Base-by-base conservation (phyloP, 2,329 filamentous ascomycete species). In the Trichoderma lentiforme region DNA sequence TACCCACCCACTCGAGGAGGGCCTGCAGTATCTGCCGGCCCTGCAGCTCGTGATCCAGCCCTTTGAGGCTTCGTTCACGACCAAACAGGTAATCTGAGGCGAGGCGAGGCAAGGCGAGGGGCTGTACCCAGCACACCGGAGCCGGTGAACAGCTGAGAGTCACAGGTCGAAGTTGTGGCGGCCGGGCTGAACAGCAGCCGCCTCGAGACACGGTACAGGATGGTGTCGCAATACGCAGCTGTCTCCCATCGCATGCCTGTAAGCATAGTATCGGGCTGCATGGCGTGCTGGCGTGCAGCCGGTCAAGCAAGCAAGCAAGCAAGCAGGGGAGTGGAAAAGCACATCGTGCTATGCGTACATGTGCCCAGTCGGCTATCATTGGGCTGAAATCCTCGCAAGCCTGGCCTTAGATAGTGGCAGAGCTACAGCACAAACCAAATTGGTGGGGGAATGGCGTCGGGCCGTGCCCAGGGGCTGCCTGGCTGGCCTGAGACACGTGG, bases 301-400 rank as follows among this genome's bases (percentile, higher is more conserved):
- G 28, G 30, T 26, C 18, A 58, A 51, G 47, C 28, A 70, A 26
- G 24, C 18, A 70, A 26, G 24, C 15, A 43, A 21, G 47, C 56
- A 69, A n/a, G 66, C 24, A 43, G 57, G 43, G 34, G 15, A 47
- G 39, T 5, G 32, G 26, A 56, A 53, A 43, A 21, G 51, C 51
- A 30, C 51, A 34, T 57, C 32, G 21, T 67, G 43, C 43, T n/a
- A 21, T n/a, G n/a, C 18, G 43, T 39, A 39, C 39, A 43, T 43
- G 39, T n/a, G 15, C 43, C 43, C 43, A 51, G 43, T 51, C n/a
- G 32, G 32, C 61, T 26, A 28, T n/a, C 39, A 61, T 70, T 70
- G 57, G 67, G 67, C 67, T 70, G 67, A 53, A 70, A 70, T 70
- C 56, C 39, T n/a, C 34, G 65, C 36, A 70, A 70, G 62, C 56